Conservation (phyloP, 140 eudicot species). For the Anethum foeniculum region DNA sequence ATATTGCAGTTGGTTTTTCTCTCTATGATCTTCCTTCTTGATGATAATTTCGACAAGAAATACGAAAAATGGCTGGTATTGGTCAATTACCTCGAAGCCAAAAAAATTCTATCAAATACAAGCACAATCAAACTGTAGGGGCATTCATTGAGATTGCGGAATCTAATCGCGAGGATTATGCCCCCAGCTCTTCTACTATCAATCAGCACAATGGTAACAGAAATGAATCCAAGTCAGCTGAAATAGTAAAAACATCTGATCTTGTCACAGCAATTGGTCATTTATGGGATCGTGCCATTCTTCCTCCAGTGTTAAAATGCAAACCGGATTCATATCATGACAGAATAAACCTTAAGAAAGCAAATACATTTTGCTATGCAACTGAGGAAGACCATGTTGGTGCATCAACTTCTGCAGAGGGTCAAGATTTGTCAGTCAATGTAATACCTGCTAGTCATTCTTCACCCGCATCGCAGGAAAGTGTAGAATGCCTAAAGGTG, state of each 20-base stretch:
- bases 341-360: conserved; percentile 22
- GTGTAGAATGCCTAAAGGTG: conserved; percentile 25
- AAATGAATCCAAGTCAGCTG: conserved; percentile 29
- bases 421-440: conserved; percentile 28
- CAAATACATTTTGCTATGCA: conserved; percentile 28
- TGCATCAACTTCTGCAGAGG: conserved; percentile 28
- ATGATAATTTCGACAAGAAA: conserved; percentile 13
- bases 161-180: conserved; percentile 28
- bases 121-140: conserved; percentile 40
- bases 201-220: conserved; percentile 24
- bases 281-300: conserved; percentile 57
- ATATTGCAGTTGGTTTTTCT: conserved; percentile 35
- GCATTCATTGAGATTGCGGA: conserved; percentile 40
- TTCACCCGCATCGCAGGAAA: conserved; percentile 16
- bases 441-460: conserved; percentile 19
- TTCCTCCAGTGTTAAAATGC: conserved; percentile 42
- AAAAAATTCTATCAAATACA: conserved; percentile 48
- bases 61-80: conserved; percentile 37
- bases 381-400: conserved; percentile 26
- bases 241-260: conserved; percentile 51
- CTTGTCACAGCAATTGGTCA: conserved; percentile 59
- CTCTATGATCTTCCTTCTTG: conserved; percentile 22
- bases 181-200: conserved; percentile 25
- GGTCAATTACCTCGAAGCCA: conserved; percentile 29
- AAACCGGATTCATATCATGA: conserved; percentile 28